Conservation (phyloP, 163 green algal species). For the Scenedesmus sp. region DNA sequence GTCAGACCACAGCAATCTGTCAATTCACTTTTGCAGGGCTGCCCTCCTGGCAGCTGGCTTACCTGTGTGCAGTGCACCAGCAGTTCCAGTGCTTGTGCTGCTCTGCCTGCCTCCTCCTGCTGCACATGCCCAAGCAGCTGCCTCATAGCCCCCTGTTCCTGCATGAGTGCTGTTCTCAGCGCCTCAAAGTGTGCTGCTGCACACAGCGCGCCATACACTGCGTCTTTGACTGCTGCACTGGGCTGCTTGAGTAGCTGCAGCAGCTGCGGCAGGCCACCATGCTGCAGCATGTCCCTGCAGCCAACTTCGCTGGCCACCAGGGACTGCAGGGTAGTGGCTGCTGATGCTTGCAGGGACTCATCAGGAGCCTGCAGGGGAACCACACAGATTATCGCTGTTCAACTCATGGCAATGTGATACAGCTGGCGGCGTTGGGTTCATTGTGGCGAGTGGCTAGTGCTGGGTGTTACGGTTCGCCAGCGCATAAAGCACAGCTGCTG, state of each 20-base stretch:
- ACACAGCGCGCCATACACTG: slow-evolving; percentile 60
- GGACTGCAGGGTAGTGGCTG: slow-evolving; percentile 54
- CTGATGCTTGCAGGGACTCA: slow-evolving; percentile 46
- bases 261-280: slow-evolving; percentile 57
- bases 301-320: slow-evolving; percentile 61
- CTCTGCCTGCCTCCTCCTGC: slow-evolving; percentile 49
- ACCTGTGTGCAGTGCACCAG: slow-evolving; percentile 66
- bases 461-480: too few relatives aligned
- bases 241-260: slow-evolving; percentile 58
- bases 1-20: too few relatives aligned
- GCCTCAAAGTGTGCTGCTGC: slow-evolving; percentile 60
- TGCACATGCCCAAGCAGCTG: slow-evolving; percentile 59
- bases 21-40: not conserved
- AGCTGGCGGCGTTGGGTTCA: not conserved
- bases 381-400: not conserved
- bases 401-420: not conserved
- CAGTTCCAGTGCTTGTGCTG: slow-evolving; percentile 59
- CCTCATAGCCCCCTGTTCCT: slow-evolving; percentile 40
- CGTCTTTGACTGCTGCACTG: slow-evolving; percentile 51
- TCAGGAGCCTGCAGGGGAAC: not conserved
- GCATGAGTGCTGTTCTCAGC: slow-evolving; percentile 48
- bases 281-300: slow-evolving; percentile 61
- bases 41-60: not conserved
- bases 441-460: not conserved
- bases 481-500: not conserved